Evolutionary conservation across 495 filamentous ascomycete species (phyloP), one percentile per base, ranked within the genome.

Genomic region (Xanthoparmelia taractica): DNA sequence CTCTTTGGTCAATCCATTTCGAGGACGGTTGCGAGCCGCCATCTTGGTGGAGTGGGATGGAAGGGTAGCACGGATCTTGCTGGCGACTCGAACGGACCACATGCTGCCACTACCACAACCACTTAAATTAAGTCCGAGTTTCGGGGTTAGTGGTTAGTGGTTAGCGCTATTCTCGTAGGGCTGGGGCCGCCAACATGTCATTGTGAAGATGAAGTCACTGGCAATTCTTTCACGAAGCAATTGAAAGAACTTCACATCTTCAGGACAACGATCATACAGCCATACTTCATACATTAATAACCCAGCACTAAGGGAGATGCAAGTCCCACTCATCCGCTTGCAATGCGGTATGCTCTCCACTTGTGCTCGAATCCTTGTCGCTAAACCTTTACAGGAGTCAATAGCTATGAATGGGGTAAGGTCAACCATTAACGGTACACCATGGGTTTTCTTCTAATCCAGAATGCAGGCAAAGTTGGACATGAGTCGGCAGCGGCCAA

Each of bases 381-480:
- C 71, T 67, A 68, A 60, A 15, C 43, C 52, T 58, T 63, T 45
- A 57, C 59, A 90, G 87, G 87, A 68, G 90, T 92, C 67, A 98
- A 98, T 73, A 96, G 92, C 75, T 98, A 98, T 74, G 94, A 97
- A 75, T 98, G 94, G 94, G 94, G 94, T 84, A 75, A 63, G 80
- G 20, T 38, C 5, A 34, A 59, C 20, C 17, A 23, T 11, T 15
- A 27, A 18, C 10, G n/a, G 0, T 17, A 13, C 11, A 18, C 0
- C 8, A 4, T 6, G 15, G 1, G 7, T 29, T 4, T 1, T 36
- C 69, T 63, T 66, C 66, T 77, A 67, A 75, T 58, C 71, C 62
- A 60, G 57, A 65, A 61, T 69, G 71, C 76, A 83, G 82, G 84
- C 59, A 92, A 89, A 73, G 79, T 87, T 60, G 93, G 93, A 66